Conservation (phyloP, 1,139 yeast genomes). For the Saccharomyces hybrid region DNA sequence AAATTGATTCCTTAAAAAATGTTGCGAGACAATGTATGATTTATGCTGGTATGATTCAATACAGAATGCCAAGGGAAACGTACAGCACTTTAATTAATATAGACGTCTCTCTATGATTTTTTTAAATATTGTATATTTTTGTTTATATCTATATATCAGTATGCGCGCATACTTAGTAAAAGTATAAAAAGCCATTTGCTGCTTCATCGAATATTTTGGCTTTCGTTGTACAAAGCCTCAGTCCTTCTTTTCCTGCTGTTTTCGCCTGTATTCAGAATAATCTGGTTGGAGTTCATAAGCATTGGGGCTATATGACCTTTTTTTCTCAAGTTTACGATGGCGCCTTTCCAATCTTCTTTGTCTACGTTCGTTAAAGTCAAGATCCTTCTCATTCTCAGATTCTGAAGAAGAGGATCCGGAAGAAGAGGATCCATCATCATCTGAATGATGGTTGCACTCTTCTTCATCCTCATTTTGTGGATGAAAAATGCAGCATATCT, state of each 20-base stretch:
- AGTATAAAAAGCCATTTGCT: not conserved
- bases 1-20: slow-evolving; percentile 49
- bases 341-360: slow-evolving; percentile 30
- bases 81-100: slow-evolving; percentile 66
- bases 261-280: slow-evolving; percentile 33
- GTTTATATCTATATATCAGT: not conserved
- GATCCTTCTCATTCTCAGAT: slow-evolving; percentile 21
- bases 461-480: slow-evolving; percentile 71
- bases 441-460: slow-evolving; percentile 35
- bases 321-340: slow-evolving; percentile 23
- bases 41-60: slow-evolving; percentile 93
- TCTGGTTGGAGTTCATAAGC: slow-evolving; percentile 72
- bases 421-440: slow-evolving; percentile 22
- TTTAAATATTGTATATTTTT: not conserved
- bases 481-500: slow-evolving; percentile 89
- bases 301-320: slow-evolving; percentile 43
- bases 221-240: not conserved
- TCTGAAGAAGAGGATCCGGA: slow-evolving; percentile 28
- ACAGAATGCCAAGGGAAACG: slow-evolving; percentile 88
- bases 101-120: slow-evolving; percentile 40
- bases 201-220: not conserved
- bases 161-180: not conserved
- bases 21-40: slow-evolving; percentile 85
- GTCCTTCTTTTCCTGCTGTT: slow-evolving; percentile 3
- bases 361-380: slow-evolving; percentile 26